Conservation (phyloP, 495 filamentous ascomycete genomes). For the Pyrenula aspistea region DNA sequence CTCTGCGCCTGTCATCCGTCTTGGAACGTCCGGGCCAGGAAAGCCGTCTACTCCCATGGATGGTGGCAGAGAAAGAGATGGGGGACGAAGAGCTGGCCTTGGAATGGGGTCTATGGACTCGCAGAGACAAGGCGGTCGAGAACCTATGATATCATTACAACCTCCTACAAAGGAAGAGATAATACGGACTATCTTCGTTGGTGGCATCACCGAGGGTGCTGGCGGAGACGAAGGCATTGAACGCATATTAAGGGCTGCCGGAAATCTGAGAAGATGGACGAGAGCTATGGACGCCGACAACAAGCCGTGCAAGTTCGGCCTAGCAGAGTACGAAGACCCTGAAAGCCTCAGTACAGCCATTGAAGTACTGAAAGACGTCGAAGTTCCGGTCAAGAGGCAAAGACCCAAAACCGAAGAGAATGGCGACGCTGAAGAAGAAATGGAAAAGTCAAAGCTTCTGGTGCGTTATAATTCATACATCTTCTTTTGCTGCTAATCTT, state of each 20-base stretch:
- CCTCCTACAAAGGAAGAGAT: slow-evolving; percentile 87
- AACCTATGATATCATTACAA: slow-evolving; percentile 64
- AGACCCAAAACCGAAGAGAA: slow-evolving; percentile 23
- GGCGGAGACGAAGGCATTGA: slow-evolving; percentile 77
- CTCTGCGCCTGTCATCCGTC: slow-evolving; percentile 88
- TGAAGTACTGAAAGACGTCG: slow-evolving; percentile 73
- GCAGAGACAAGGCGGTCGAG: slow-evolving; percentile 56
- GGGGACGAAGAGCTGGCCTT: slow-evolving; percentile 51
- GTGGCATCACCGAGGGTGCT: slow-evolving; percentile 66
- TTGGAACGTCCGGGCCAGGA: slow-evolving; percentile 58
- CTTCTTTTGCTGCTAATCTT: slow-evolving; percentile 7
- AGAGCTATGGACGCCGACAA: slow-evolving; percentile 69
- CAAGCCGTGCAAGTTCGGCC: slow-evolving; percentile 82
- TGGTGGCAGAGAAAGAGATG: slow-evolving; percentile 28
- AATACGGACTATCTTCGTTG: slow-evolving; percentile 79
- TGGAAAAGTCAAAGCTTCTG: slow-evolving; percentile 58
- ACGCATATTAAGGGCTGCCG: slow-evolving; percentile 64
- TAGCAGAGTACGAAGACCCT: slow-evolving; percentile 91
- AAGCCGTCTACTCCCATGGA: slow-evolving; percentile 49
- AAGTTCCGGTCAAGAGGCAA: slow-evolving; percentile 74
- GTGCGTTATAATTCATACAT: slow-evolving; percentile 17
- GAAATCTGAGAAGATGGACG: slow-evolving; percentile 74
- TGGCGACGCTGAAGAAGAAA: slow-evolving; percentile 41
- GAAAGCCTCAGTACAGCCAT: slow-evolving; percentile 79
- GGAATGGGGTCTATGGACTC: slow-evolving; percentile 55